A percentile compares a stretch with the other conserved stretches of the same genome.
These are phyloP conservation scores for Yamadazyma songkhlaensis DNA, from an alignment of 1,139 yeast genomes.

Conservation along the genomic window DNA sequence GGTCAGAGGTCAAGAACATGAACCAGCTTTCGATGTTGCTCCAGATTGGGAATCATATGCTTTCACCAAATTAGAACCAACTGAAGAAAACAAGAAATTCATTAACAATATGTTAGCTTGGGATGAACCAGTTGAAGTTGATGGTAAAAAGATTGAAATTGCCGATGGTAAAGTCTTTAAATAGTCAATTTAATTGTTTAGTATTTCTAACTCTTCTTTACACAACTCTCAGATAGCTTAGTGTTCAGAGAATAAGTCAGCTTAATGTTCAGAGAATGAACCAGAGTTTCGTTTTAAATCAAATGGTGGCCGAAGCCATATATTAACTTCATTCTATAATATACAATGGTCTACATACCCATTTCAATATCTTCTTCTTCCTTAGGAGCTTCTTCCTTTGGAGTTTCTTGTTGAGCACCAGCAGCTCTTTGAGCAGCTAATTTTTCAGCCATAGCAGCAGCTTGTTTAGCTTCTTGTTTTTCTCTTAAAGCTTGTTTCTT, in stretches of 20 bases:
- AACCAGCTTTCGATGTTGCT: conserved; percentile 95
- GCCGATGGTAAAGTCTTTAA: conserved; percentile 54
- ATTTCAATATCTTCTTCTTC: conserved; percentile 40
- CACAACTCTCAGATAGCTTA: no score
- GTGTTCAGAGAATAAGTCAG: no score
- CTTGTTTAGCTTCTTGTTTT: conserved; percentile 83
- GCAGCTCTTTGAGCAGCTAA: conserved; percentile 74
- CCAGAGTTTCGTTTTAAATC: no score
- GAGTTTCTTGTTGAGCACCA: conserved; percentile 19
- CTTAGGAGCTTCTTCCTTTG: conserved; percentile 21
- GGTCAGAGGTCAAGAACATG: conserved; percentile 90
- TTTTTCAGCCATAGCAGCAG: conserved; percentile 89
- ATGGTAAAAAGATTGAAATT: conserved; percentile 46
- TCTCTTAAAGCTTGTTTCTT: conserved; percentile 85
- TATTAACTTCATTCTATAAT: neutral
- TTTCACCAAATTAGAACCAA: conserved; percentile 43
- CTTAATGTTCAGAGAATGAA: no score
- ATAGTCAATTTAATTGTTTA: conserved; percentile 21
- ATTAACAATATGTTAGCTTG: conserved; percentile 51
- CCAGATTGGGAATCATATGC: conserved; percentile 91
- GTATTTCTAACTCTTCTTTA: neutral
- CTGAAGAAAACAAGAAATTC: conserved; percentile 34
- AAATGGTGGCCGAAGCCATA: no score
- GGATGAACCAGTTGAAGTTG: conserved; percentile 48
- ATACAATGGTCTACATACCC: conserved; percentile 19